Evolutionary conservation across 441 rosid species (phyloP), one percentile per base, ranked within the genome.

Genomic region (Gossypium davidsonii): DNA sequence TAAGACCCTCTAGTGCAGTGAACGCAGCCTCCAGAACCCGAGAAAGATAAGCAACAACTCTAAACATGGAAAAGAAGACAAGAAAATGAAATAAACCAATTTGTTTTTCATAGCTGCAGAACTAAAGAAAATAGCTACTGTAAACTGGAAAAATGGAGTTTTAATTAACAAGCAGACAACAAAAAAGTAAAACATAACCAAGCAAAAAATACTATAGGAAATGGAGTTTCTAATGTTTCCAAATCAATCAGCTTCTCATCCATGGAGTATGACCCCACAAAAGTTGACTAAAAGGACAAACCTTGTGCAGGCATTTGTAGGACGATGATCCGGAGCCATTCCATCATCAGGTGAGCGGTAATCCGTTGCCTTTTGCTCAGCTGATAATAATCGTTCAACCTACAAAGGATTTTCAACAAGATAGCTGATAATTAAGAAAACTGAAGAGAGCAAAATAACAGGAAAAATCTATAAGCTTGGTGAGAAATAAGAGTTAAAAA

Each of bases 291-390:
- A 73, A 64, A 26, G 67, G 61, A 82, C 76, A 69, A 88, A 92
- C 99, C 94, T 90, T 58, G 87, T 89, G 87, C 99, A 96, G 74
- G 98, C 97, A 88, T 59, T 93, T 74, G 99, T 96, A 78, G 99
- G 94, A 66, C 98, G 97, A 88, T 96, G 96, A 80, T 92, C 99
- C 76, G 94, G 92, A 81, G 85, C 87, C 69, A 91, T 86, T 77
- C 97, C 99, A 83, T 95, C 99, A 83, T 93, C 99, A 63, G 99
- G 96, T 68, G 95, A 95, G 48, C 85, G 85, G 83, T 90, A 95
- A 82, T 95, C 98, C 14, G 98, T 91, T 79, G 96, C 80, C 90
- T 88, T 95, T 74, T 92, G 99, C 79, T 95, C 98, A 76, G 96
- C 91, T 75, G 98, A 91, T 65, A 95, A 91, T 84, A 95, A 80